Conservation (phyloP, 805 yeast genomes). For the Lipomyces mesembrius region DNA sequence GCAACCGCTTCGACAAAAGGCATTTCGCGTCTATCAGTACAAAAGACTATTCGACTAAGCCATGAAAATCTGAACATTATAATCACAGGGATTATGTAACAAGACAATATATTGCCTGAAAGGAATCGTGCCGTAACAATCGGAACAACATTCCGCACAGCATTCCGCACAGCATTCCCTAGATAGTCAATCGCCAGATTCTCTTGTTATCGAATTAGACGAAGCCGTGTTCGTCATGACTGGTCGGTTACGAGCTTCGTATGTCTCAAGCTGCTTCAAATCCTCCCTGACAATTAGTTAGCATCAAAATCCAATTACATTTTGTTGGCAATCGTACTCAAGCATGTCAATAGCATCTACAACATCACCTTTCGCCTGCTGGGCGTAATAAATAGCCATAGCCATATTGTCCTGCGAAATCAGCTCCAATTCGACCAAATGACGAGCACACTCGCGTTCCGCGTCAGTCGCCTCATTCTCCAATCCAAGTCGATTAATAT, state of each 20-base stretch:
- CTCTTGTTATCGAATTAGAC: constrained; percentile 15
- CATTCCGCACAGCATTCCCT: constrained; percentile 7
- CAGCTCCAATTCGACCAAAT: constrained; percentile 32
- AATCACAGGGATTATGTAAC: constrained; percentile 4
- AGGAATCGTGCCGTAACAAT: constrained; percentile 10
- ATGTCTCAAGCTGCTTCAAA: constrained; percentile 24
- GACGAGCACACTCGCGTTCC: constrained; percentile 30
- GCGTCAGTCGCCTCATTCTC: constrained; percentile 30
- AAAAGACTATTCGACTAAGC: neutral
- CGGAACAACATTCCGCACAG: constrained; percentile 13
- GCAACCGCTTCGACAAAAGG: neutral
- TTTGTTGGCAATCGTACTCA: constrained; percentile 16
- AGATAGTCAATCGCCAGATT: constrained; percentile 21
- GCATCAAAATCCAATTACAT: neutral
- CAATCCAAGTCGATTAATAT: constrained; percentile 30
- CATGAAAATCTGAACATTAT: constrained; percentile 5
- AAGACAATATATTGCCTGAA: neutral
- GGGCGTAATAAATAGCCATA: constrained; percentile 34
- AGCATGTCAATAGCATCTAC: constrained; percentile 34
- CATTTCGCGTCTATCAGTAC: neutral
- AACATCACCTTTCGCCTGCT: constrained; percentile 34
- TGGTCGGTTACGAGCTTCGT: constrained; percentile 24
- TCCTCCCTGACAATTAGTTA: constrained; percentile 25
- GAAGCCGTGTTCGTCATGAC: constrained; percentile 9
- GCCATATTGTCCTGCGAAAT: constrained; percentile 33